phyloP scores from a whole-genome alignment of 768 basidiomycete species.

The Suillus bovinus region DNA sequence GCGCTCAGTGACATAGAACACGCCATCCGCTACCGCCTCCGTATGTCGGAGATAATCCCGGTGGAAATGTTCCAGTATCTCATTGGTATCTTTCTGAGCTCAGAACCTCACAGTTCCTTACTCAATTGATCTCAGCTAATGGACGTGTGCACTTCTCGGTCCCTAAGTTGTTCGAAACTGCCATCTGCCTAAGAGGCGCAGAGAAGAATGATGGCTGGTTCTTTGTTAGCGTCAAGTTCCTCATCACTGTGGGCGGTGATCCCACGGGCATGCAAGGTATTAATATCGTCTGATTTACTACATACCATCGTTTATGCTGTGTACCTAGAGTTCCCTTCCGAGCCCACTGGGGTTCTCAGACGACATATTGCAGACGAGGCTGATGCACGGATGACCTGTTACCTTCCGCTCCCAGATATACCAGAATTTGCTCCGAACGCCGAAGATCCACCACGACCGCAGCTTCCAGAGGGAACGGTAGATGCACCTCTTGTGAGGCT shows the following conservation, averaged over 20 bases:
- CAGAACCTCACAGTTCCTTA: conserved; percentile 16
- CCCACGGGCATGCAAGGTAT: conserved; percentile 70
- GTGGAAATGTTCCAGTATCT: conserved; percentile 74
- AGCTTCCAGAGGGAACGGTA: conserved; percentile 59
- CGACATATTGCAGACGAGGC: conserved; percentile 74
- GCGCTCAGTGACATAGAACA: conserved; percentile 75
- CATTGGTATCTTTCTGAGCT: conserved; percentile 50
- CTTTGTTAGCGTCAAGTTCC: conserved; percentile 75
- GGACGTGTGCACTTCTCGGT: conserved; percentile 81
- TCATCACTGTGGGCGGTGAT: conserved; percentile 73
- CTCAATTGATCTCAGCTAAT: conserved; percentile 47
- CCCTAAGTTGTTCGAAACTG: conserved; percentile 70
- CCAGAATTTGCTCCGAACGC: conserved; percentile 41
- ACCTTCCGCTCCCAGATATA: conserved; percentile 50
- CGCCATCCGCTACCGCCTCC: conserved; percentile 75
- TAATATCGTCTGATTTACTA: not conserved
- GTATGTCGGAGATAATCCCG: conserved; percentile 78
- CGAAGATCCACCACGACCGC: conserved; percentile 42
- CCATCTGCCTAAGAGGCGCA: conserved; percentile 72
- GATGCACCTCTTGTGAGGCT: conserved; percentile 85
- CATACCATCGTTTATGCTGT: conserved; percentile 5
- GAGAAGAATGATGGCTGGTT: conserved; percentile 81
- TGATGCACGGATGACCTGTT: conserved; percentile 64
- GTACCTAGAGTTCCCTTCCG: conserved; percentile 67
- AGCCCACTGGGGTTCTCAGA: conserved; percentile 61